Evolutionary conservation across 164 flowering plant species (phyloP).

Genomic region (Tetrastigma voinierianum): DNA sequence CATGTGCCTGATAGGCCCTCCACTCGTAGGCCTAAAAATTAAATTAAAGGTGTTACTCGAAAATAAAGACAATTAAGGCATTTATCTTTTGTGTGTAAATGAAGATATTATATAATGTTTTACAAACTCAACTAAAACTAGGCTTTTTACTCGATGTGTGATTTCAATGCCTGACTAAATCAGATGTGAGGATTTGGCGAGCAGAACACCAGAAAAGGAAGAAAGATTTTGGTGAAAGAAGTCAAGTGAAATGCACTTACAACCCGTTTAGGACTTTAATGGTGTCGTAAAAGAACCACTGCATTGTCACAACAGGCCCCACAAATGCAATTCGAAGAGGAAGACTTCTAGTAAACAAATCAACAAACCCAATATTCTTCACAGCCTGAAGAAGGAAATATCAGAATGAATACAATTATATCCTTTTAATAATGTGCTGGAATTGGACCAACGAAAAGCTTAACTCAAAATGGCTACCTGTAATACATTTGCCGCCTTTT

Average conservation of each 20-base stretch:
- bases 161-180: too few species aligned
- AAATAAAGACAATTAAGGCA: too few species aligned
- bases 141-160: too few species aligned
- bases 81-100: too few species aligned
- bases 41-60: too few species aligned
- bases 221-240: neutral
- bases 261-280: conserved; percentile 75
- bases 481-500: conserved; percentile 38
- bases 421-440: too few species aligned
- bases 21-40: conserved; percentile 63
- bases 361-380: conserved; percentile 63
- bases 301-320: conserved; percentile 82
- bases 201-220: neutral
- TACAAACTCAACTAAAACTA: too few species aligned
- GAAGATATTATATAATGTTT: too few species aligned
- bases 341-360: conserved; percentile 87
- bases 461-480: conserved; percentile 5
- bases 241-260: conserved; percentile 40
- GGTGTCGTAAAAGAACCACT: conserved; percentile 86
- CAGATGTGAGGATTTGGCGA: too few species aligned
- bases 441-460: neutral
- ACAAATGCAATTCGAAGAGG: conserved; percentile 69
- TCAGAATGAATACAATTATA: neutral
- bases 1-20: conserved; percentile 35
- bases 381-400: conserved; percentile 48